Percentiles rank a stretch among this genome's conserved stretches.
Conservation (phyloP, 257 asterid genomes). For the Penstemon davidsonii region DNA sequence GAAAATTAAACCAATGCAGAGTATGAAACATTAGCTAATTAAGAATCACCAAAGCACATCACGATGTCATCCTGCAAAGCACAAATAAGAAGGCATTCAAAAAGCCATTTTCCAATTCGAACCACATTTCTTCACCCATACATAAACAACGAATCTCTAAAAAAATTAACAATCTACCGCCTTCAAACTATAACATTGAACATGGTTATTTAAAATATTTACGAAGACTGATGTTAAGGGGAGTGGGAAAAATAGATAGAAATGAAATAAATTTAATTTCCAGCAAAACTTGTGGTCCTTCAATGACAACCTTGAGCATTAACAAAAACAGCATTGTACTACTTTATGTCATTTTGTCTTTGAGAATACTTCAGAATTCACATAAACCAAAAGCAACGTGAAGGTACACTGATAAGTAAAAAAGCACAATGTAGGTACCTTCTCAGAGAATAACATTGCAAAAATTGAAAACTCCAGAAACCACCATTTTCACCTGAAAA, state of each 20-base stretch:
- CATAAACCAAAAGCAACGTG: constrained; percentile 26
- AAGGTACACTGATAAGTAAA: constrained; percentile 24
- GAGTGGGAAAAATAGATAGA: not conserved
- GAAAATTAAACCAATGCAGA: not conserved
- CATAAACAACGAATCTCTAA: constrained; percentile 6
- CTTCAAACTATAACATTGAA: not conserved
- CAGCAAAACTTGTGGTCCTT: constrained; percentile 26
- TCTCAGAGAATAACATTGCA: constrained; percentile 30
- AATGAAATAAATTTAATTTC: constrained; percentile 14
- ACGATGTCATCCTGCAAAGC: constrained; percentile 45
- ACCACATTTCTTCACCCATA: not conserved
- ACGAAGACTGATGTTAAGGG: constrained; percentile 9
- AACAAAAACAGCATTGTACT: not conserved
- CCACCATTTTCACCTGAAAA: constrained; percentile 45
- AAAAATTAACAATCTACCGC: not conserved
- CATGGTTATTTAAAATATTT: not conserved
- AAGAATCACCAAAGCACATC: constrained; percentile 26
- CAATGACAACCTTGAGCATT: constrained; percentile 23
- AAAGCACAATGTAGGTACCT: constrained; percentile 43
- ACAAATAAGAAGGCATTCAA: constrained; percentile 27
- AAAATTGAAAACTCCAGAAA: constrained; percentile 37
- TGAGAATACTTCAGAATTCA: constrained; percentile 18
- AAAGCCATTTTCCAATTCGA: constrained; percentile 25
- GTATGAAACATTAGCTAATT: constrained; percentile 8
- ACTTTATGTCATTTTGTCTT: constrained; percentile 4